These are phyloP conservation scores for Mortierella polycephala DNA, from an alignment of 371 early-diverging fungal genomes.

Conservation along the genomic window DNA sequence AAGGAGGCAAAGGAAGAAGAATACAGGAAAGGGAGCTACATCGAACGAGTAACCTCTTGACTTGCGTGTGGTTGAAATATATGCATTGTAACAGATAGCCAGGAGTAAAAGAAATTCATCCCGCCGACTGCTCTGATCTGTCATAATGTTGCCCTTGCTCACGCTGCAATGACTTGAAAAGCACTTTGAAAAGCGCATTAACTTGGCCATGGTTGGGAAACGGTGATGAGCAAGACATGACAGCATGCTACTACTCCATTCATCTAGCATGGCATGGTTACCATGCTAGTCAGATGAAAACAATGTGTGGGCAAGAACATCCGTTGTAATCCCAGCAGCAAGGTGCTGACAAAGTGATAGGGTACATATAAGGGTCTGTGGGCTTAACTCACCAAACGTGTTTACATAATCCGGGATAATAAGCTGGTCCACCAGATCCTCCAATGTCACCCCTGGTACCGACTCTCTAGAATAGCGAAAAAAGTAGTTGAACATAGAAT, in stretches of 20 bases:
- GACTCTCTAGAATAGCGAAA: conserved; percentile 25
- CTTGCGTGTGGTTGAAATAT: too few relatives aligned
- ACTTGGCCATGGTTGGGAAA: too few relatives aligned
- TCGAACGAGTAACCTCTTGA: too few relatives aligned
- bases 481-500: neutral
- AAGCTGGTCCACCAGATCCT: conserved; percentile 45
- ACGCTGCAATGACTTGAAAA: too few relatives aligned
- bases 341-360: neutral
- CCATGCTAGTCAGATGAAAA: too few relatives aligned
- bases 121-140: too few relatives aligned
- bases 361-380: neutral
- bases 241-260: neutral
- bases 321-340: neutral
- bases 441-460: conserved; percentile 38
- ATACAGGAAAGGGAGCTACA: neutral
- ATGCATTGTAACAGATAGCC: neutral
- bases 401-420: conserved; percentile 44
- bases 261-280: too few relatives aligned
- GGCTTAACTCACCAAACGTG: conserved; percentile 25
- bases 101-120: too few relatives aligned
- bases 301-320: neutral
- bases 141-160: too few relatives aligned
- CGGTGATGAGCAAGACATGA: too few relatives aligned
- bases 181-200: too few relatives aligned
- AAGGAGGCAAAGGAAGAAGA: too few relatives aligned